phyloP scores from a whole-genome alignment of 139 green algal genomes.

The Yamagishiella unicocca region DNA sequence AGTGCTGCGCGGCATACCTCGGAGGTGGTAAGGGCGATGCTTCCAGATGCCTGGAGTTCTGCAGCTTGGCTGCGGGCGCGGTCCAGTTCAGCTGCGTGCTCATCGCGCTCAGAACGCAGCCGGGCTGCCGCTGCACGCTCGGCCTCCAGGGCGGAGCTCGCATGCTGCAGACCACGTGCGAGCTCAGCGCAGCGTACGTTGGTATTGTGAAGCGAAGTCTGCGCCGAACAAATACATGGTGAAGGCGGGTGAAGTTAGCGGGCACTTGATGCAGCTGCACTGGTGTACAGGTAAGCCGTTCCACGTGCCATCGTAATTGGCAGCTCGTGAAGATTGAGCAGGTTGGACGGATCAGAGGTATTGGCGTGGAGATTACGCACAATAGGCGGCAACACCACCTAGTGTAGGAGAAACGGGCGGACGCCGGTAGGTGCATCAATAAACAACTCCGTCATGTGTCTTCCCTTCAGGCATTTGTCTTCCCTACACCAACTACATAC shows the following conservation, averaged over 20 bases:
- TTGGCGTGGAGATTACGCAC: no score
- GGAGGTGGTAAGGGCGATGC: neutral
- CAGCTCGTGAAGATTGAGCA: no score
- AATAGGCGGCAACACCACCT: no score
- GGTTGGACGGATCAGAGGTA: no score
- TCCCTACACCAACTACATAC: no score
- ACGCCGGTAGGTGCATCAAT: no score
- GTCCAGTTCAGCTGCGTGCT: neutral
- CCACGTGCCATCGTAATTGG: no score
- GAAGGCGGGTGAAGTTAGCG: neutral
- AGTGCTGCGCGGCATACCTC: constrained; percentile 18
- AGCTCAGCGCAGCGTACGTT: neutral
- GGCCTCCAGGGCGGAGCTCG: neutral
- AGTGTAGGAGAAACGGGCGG: no score
- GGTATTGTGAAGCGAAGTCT: neutral
- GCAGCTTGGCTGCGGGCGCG: neutral
- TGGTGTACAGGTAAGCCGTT: neutral
- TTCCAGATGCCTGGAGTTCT: constrained; percentile 23
- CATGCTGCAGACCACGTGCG: neutral
- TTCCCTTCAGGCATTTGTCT: no score
- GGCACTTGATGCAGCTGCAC: neutral
- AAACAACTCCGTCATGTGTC: no score
- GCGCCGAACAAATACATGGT: no score
- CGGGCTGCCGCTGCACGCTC: neutral
- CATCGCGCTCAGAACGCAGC: neutral